Evolutionary conservation across 2,329 filamentous ascomycete species (phyloP), one percentile per base, ranked within the genome.

Genomic region (Pseudocercospora musae): DNA sequence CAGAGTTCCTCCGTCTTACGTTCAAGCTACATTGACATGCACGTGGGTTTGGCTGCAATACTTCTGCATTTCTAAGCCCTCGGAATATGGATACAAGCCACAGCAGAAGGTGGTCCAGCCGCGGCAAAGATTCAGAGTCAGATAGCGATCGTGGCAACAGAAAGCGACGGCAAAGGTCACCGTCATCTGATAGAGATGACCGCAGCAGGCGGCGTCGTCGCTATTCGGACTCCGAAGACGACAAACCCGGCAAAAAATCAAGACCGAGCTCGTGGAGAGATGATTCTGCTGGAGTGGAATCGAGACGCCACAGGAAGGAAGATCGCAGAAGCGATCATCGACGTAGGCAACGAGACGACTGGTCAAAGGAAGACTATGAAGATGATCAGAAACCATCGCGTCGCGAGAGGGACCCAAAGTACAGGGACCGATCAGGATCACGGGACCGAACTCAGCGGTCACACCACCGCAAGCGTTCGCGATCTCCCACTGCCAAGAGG

Each of bases 401-500:
- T 61, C 59, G 58, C 55, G 62, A 68, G 20, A 63, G 48, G 25
- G 48, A 52, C 3, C 23, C 66, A 33, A 67, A 62, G 20, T 63
- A 65, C 42, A 62, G 68, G 59, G 49, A 65, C n/a, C 66, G 69
- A 18, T 70, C 72, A 27, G 52, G 58, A 50, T 72, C 70, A 18
- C 63, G 58, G 25, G 68, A 71, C 31, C 66, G 62, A 27, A 46
- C 52, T 13, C 25, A 33, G 56, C 67, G 64, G 23, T 65, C 68
- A 54, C 67, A 60, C 27, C 63, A 68, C 42, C 62, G 58, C n/a
- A 58, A 54, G 10, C 69, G 67, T 50, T 72, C 71, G 9, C 64
- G 66, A 25, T 76, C 70, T 15, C 72, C 70, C 8, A 62, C 64
- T 21, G 10, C 66, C 46, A 79, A 77, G 61, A 75, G 74, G 58